Conservation (phyloP, 129 eudicot species). For the Ambrosia artemisiifolia region DNA sequence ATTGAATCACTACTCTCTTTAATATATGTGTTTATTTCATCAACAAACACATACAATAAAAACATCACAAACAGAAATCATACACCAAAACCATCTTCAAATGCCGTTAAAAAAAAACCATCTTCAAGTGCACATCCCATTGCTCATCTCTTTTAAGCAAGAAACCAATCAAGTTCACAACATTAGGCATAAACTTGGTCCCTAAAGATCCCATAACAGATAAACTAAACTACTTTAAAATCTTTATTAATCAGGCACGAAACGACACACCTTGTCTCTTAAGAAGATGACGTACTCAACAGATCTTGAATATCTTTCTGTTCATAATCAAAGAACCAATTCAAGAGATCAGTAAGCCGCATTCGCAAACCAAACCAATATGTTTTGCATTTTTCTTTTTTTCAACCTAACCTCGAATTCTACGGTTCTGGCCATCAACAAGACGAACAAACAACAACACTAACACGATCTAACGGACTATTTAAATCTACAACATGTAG, state of each 20-base stretch:
- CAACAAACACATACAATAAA: conserved; percentile 11
- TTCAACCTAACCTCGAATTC: conserved; percentile 54
- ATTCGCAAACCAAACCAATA: background rate
- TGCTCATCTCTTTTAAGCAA: conserved; percentile 7
- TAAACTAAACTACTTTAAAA: background rate
- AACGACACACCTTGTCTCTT: conserved; percentile 28
- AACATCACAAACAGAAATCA: conserved; percentile 1
- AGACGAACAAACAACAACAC: too few relatives aligned
- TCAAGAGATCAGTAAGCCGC: background rate
- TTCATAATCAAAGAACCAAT: conserved; percentile 11
- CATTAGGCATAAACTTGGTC: conserved; percentile 1
- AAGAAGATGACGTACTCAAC: conserved; percentile 46
- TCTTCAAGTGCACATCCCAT: background rate
- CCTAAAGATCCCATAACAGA: background rate
- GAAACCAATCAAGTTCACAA: conserved; percentile 6
- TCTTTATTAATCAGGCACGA: conserved; percentile 17
- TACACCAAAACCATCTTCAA: conserved; percentile 20
- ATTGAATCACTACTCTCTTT: too few relatives aligned
- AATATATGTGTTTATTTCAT: conserved; percentile 29
- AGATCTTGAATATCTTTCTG: conserved; percentile 63
- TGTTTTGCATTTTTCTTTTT: background rate
- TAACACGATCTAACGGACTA: too few relatives aligned
- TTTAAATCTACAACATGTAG: too few relatives aligned
- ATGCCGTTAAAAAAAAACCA: too few relatives aligned
- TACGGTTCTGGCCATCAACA: too few relatives aligned